Evolutionary conservation across 2,329 filamentous ascomycete species (phyloP).

Genomic region (Penicillium sp.): DNA sequence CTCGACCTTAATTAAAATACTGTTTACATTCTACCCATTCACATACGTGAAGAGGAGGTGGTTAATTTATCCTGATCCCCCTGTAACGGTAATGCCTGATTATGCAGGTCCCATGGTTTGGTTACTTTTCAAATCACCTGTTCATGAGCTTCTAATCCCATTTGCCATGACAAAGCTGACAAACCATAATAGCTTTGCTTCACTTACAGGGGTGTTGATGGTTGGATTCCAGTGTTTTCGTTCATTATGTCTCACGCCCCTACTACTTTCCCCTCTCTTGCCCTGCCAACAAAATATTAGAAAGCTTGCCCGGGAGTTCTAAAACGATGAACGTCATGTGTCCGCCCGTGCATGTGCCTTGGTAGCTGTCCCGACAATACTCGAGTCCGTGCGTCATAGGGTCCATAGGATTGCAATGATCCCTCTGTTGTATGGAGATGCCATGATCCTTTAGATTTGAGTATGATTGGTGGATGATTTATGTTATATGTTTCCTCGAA

Average conservation of each 20-base stretch:
- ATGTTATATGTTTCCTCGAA: background rate
- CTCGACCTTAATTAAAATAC: background rate
- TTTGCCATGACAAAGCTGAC: background rate
- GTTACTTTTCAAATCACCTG: background rate
- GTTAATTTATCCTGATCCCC: background rate
- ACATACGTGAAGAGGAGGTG: background rate
- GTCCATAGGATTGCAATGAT: background rate
- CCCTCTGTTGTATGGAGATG: background rate
- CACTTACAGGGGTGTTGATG: background rate
- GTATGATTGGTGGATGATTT: background rate
- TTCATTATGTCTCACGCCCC: too few species aligned
- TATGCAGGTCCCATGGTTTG: background rate
- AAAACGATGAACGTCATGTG: background rate
- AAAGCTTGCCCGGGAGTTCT: background rate
- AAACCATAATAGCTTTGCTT: background rate
- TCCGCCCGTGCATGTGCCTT: background rate
- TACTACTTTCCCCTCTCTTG: background rate
- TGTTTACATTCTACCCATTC: background rate
- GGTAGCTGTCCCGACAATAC: background rate
- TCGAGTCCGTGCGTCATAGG: background rate
- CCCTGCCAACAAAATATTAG: background rate
- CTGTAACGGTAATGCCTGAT: background rate
- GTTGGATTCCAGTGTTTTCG: background rate
- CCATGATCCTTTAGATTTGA: background rate
- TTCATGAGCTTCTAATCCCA: too few species aligned